These are phyloP conservation scores for Micractinium sp. DNA, from an alignment of 139 green algal genomes.

Conservation along the genomic window DNA sequence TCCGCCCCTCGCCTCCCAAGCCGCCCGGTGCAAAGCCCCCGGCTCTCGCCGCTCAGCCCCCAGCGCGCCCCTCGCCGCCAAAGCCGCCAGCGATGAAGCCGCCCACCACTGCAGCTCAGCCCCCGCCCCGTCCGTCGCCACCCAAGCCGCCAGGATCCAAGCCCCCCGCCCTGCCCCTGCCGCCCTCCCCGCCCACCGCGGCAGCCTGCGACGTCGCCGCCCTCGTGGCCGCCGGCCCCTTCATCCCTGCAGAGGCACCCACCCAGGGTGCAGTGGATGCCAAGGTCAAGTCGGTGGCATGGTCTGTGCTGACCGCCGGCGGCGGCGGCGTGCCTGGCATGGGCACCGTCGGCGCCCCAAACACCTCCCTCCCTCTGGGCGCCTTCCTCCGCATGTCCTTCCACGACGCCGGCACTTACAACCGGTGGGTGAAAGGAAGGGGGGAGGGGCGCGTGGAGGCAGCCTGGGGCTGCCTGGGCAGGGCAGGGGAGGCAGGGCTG, in stretches of 20 bases:
- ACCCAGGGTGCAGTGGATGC: not conserved
- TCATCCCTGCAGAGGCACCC: not conserved
- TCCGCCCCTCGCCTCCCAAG: too few species aligned
- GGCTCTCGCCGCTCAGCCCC: too few species aligned
- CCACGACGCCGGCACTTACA: not conserved
- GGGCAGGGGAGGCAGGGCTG: too few species aligned
- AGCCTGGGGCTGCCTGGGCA: not conserved
- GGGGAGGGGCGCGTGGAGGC: too few species aligned
- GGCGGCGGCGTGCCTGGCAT: not conserved
- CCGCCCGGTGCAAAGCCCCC: too few species aligned
- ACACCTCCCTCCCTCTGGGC: not conserved
- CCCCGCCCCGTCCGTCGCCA: too few species aligned
- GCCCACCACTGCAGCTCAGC: too few species aligned
- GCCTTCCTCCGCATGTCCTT: not conserved
- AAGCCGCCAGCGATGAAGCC: too few species aligned
- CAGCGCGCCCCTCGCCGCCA: too few species aligned
- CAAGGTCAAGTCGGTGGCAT: not conserved
- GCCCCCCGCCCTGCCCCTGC: too few species aligned
- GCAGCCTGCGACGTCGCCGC: not conserved
- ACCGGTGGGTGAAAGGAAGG: not conserved
- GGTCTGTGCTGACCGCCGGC: not conserved
- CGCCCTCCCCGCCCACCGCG: too few species aligned
- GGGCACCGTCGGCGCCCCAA: not conserved
- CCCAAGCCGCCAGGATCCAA: too few species aligned
- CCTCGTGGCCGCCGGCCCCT: not conserved